Base-by-base conservation (phyloP, 2,329 filamentous ascomycete species). In the Exophiala aquamarina region DNA sequence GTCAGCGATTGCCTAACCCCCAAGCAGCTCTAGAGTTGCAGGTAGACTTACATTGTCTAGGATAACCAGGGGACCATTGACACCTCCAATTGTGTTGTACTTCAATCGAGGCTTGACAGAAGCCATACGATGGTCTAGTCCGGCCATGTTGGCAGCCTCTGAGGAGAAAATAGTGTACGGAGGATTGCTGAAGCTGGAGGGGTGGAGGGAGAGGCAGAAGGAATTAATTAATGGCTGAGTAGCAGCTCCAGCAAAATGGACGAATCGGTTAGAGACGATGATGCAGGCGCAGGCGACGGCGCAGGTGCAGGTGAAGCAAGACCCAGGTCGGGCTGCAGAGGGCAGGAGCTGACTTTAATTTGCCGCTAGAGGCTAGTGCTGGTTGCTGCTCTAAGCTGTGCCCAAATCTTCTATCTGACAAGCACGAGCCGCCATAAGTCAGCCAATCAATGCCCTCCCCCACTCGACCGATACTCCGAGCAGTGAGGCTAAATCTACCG, bases 51-150 rank as follows among this genome's bases (percentile, higher is more conserved):
- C 92, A 81, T 95, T 94, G 69, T 97, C 93, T 60, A 98, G 82
- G 66, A 98, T 92, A 67, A 98, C 93, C 71, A 98, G 82, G 63
- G 93, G 93, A 50, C 93, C 93, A 75, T 98, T 98, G 73, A 98
- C 86, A 77, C 92, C 92, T 66, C 90, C 89, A 67, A 98, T 90
- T 62, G 93, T 98, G 78, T 98, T 98, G 83, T 98, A 98, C 65
- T 87, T 84, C 73, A 97, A 79, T 67, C 84, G 77, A 60, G 84
- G 84, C 66, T 83, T 79, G 67, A 88, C 72, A 61, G 67, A 66
- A 57, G 66, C 66, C 71, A 75, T 74, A 60, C 71, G 68, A 54
- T 73, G 71, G 56, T 69, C 59, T 39, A 70, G 62, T 37, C 67
- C 68, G 57, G 56, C 56, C 56, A 59, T 59, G 45, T 29, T 45